phyloP scores from a whole-genome alignment of 805 yeast species.

The Candida sanyiensis region DNA sequence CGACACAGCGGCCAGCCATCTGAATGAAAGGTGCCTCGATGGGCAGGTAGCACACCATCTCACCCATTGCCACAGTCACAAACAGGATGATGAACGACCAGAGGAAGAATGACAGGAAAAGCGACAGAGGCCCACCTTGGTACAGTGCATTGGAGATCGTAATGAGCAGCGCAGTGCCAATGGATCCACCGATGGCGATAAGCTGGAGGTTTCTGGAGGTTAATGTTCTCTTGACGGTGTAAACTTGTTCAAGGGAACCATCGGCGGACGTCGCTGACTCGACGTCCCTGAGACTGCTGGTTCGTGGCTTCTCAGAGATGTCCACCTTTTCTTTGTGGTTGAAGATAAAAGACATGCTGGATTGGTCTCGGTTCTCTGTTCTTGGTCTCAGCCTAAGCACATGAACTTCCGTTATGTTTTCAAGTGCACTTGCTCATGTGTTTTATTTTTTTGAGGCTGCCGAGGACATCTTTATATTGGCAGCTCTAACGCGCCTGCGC shows the following conservation, averaged over 20 bases:
- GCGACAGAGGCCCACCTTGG: constrained; percentile 61
- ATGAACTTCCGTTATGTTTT: too few relatives aligned
- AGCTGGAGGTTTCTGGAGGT: constrained; percentile 4
- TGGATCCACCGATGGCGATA: constrained; percentile 3
- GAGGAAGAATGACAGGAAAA: constrained; percentile 51
- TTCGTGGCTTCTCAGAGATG: background rate
- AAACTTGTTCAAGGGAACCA: constrained; percentile 6
- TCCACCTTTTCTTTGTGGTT: background rate
- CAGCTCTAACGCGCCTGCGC: too few relatives aligned
- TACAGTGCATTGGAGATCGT: constrained; percentile 40
- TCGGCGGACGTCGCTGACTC: background rate
- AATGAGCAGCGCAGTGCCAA: constrained; percentile 70
- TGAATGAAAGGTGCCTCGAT: constrained; percentile 72
- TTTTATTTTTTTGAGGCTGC: too few relatives aligned
- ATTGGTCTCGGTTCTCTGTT: too few relatives aligned
- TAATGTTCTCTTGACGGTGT: constrained; percentile 6
- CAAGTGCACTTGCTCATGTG: too few relatives aligned
- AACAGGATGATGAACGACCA: constrained; percentile 53
- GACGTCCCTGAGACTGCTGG: too few relatives aligned
- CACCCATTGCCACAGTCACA: constrained; percentile 69
- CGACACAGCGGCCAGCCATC: constrained; percentile 69
- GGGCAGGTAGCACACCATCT: constrained; percentile 73
- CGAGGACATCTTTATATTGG: too few relatives aligned
- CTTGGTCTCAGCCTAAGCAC: too few relatives aligned
- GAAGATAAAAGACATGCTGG: background rate